Evolutionary conservation across 768 basidiomycete genomes (phyloP).

Genomic region (Leucosporidium creatinivorum): DNA sequence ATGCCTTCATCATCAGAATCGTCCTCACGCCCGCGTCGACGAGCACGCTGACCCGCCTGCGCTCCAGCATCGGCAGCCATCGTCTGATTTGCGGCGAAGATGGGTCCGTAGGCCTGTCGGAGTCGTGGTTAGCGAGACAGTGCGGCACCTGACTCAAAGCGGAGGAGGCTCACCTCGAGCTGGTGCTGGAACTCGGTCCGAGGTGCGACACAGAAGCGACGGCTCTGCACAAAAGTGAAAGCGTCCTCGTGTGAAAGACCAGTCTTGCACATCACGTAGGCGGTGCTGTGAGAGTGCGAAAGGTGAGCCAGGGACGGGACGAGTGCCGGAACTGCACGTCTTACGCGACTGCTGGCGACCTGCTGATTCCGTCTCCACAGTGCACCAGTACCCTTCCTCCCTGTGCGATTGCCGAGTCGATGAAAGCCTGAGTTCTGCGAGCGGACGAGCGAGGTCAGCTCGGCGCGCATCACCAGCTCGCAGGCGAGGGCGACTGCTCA

Average conservation of each 20-base stretch:
- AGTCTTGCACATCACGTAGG: slow-evolving; percentile 36
- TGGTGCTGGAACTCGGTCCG: slow-evolving; percentile 87
- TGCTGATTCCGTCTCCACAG: slow-evolving; percentile 38
- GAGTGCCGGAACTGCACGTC: not conserved
- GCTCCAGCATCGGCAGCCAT: slow-evolving; percentile 51
- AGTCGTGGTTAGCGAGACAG: not conserved
- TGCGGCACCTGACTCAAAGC: slow-evolving; percentile 38
- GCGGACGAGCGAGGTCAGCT: not conserved
- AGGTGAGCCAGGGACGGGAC: not conserved
- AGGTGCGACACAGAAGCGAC: slow-evolving; percentile 87
- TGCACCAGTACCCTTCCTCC: slow-evolving; percentile 36
- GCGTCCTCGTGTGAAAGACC: slow-evolving; percentile 34
- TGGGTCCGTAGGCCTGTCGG: slow-evolving; percentile 83
- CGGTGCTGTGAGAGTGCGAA: slow-evolving; percentile 16
- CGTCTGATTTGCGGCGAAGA: slow-evolving; percentile 70
- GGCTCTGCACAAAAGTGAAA: slow-evolving; percentile 39
- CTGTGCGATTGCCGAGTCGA: slow-evolving; percentile 21
- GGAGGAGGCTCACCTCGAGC: slow-evolving; percentile 53
- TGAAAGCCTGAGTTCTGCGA: slow-evolving; percentile 34
- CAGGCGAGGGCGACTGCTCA: slow-evolving; percentile 41
- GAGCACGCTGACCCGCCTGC: slow-evolving; percentile 45
- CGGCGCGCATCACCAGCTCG: not conserved
- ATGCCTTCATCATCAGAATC: slow-evolving; percentile 55
- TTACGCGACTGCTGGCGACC: slow-evolving; percentile 37
- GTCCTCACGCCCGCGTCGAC: slow-evolving; percentile 55